Conservation (phyloP, 2,329 filamentous ascomycete species). For the Fusarium sp. region DNA sequence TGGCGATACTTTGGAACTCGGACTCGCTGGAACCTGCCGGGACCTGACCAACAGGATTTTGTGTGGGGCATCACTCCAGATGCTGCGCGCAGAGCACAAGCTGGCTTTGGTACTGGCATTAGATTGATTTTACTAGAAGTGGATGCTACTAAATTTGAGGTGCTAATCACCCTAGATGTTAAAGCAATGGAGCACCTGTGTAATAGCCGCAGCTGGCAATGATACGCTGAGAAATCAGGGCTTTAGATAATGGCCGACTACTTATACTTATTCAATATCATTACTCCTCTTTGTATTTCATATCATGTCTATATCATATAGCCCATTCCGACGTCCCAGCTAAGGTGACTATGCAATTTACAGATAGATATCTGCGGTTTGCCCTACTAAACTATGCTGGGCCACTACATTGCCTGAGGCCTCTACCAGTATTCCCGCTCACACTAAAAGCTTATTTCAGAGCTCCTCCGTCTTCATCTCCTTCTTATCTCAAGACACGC, state of each 20-base stretch:
- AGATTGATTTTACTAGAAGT: neutral
- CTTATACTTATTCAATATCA: no score
- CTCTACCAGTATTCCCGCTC: fast-evolving
- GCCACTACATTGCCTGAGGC: fast-evolving
- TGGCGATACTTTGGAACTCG: neutral
- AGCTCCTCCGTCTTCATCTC: fast-evolving
- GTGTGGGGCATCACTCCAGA: neutral
- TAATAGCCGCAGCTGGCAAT: neutral
- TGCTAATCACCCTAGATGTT: neutral
- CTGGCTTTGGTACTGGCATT: neutral
- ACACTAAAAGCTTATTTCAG: fast-evolving
- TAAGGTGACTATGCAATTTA: fast-evolving
- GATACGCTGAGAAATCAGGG: fast-evolving
- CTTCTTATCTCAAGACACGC: neutral
- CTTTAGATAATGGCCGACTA: neutral
- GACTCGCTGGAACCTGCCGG: fast-evolving
- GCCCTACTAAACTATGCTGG: fast-evolving
- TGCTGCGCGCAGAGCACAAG: neutral
- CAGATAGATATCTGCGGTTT: fast-evolving
- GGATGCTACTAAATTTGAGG: neutral
- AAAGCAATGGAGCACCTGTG: neutral
- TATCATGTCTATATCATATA: no score
- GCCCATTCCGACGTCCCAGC: no score
- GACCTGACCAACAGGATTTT: neutral
- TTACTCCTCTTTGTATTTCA: no score